A percentile compares a stretch with the other conserved stretches of the same genome.
Evolutionary conservation across 2,329 filamentous ascomycete species (phyloP).

Genomic region (Keithomyces neogunnii): DNA sequence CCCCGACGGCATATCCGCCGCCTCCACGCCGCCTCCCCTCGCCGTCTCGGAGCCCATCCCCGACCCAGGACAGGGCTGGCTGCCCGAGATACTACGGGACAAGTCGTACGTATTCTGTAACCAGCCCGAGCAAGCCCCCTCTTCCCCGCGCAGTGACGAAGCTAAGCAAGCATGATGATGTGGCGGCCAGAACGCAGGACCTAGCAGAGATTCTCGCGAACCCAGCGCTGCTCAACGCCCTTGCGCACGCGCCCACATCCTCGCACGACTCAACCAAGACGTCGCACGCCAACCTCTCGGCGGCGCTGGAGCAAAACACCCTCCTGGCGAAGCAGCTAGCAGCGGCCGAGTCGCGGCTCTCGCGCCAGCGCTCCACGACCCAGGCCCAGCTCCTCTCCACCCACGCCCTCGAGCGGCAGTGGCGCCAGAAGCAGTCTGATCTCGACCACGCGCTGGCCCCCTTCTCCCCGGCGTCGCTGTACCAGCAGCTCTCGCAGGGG

Average conservation of each 20-base stretch:
- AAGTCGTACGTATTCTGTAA: slow-evolving; percentile 57
- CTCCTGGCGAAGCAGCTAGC: slow-evolving; percentile 56
- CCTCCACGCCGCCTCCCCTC: slow-evolving; percentile 15
- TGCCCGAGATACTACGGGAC: slow-evolving; percentile 67
- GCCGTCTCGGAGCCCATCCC: slow-evolving; percentile 25
- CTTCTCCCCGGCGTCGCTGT: slow-evolving; percentile 80
- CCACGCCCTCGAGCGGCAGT: slow-evolving; percentile 84
- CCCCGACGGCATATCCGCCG: slow-evolving; percentile 6
- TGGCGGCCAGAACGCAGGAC: slow-evolving; percentile 59
- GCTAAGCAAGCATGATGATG: not conserved
- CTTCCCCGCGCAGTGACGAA: not conserved
- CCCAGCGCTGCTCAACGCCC: slow-evolving; percentile 60
- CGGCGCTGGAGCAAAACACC: slow-evolving; percentile 63
- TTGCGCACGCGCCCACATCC: slow-evolving; percentile 58
- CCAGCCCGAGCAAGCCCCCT: slow-evolving; percentile 1
- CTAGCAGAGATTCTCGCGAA: slow-evolving; percentile 60
- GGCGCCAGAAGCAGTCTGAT: slow-evolving; percentile 78
- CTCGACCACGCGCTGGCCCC: slow-evolving; percentile 79
- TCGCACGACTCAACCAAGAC: slow-evolving; percentile 63
- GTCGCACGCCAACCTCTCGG: slow-evolving; percentile 55
- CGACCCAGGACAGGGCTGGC: slow-evolving; percentile 65
- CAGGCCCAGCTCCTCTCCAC: slow-evolving; percentile 77
- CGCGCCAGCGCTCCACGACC: slow-evolving; percentile 57
- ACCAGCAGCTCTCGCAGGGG: slow-evolving; percentile 68
- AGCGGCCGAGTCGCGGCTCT: slow-evolving; percentile 48